These are phyloP conservation scores for Asclepias syriaca DNA, from an alignment of 257 asterid genomes.

Conservation along the genomic window DNA sequence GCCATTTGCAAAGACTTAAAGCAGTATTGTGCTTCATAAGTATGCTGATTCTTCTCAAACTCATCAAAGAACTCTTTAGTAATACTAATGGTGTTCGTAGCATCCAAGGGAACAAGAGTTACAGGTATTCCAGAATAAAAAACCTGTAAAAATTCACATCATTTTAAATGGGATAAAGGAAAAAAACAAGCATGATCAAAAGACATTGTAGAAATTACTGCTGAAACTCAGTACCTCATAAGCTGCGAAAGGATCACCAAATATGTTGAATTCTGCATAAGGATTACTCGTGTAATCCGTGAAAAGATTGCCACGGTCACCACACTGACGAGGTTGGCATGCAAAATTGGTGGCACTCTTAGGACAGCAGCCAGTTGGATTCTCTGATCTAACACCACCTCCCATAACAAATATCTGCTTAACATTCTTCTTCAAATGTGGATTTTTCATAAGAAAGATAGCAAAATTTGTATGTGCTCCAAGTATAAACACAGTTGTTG, in stretches of 20 bases:
- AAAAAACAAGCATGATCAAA: too few relatives aligned
- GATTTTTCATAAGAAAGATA: slow-evolving; percentile 63
- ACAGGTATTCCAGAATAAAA: slow-evolving; percentile 80
- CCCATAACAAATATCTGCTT: slow-evolving; percentile 80
- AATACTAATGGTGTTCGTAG: slow-evolving; percentile 81
- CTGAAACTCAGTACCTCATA: slow-evolving; percentile 48
- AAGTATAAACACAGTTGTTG: slow-evolving; percentile 48
- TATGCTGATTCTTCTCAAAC: slow-evolving; percentile 64
- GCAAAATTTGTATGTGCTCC: slow-evolving; percentile 69
- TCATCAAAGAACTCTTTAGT: slow-evolving; percentile 38
- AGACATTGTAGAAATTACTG: too few relatives aligned
- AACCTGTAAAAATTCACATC: slow-evolving; percentile 35
- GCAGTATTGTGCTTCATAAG: slow-evolving; percentile 79
- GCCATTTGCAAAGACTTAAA: slow-evolving; percentile 67
- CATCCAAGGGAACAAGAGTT: slow-evolving; percentile 86
- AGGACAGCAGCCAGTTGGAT: slow-evolving; percentile 78
- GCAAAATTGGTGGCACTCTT: slow-evolving; percentile 33
- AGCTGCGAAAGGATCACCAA: slow-evolving; percentile 88
- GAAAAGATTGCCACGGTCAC: slow-evolving; percentile 64
- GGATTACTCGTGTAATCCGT: slow-evolving; percentile 66
- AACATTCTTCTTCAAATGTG: slow-evolving; percentile 61
- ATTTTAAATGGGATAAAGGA: background rate
- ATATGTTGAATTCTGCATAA: slow-evolving; percentile 76
- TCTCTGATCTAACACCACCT: slow-evolving; percentile 64
- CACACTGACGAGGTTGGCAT: slow-evolving; percentile 63